Percentiles rank a stretch among this genome's conserved stretches.
Evolutionary conservation across 345 rosid genomes (phyloP).

Genomic region (Citrus reticulata): DNA sequence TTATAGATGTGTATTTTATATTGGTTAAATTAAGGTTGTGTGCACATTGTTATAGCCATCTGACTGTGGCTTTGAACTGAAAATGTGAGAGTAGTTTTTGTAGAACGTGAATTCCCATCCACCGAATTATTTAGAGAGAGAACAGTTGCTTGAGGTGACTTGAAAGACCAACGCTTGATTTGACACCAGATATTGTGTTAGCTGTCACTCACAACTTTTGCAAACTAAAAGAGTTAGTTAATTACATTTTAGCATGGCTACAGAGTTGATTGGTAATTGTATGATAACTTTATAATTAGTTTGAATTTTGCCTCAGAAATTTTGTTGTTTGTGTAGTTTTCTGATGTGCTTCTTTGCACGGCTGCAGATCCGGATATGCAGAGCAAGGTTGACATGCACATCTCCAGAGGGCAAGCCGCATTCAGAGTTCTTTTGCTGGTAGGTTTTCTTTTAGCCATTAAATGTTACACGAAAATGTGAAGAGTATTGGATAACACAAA

Average conservation of each 20-base stretch:
- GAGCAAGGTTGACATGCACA: slow-evolving; percentile 47
- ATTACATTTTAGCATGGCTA: background rate
- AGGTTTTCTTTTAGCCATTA: slow-evolving; percentile 19
- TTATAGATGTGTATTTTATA: background rate
- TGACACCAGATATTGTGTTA: background rate
- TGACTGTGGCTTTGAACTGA: too few relatives aligned
- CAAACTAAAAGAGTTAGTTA: background rate
- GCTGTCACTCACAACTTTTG: background rate
- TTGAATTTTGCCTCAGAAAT: background rate
- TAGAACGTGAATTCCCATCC: background rate
- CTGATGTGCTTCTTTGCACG: slow-evolving; percentile 5
- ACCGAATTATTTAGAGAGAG: background rate
- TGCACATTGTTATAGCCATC: background rate
- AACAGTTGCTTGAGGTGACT: background rate
- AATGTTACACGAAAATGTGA: background rate
- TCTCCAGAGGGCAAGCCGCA: slow-evolving; percentile 63
- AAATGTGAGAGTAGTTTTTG: background rate
- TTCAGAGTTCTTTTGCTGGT: slow-evolving; percentile 74
- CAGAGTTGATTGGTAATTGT: background rate
- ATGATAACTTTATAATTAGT: background rate
- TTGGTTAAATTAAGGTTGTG: background rate
- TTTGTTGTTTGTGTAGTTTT: slow-evolving; percentile 6
- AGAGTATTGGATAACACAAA: background rate
- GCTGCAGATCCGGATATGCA: slow-evolving; percentile 77
- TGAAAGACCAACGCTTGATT: background rate